Base-by-base conservation (phyloP, 441 rosid genomes). In the Omphalea diandra region DNA sequence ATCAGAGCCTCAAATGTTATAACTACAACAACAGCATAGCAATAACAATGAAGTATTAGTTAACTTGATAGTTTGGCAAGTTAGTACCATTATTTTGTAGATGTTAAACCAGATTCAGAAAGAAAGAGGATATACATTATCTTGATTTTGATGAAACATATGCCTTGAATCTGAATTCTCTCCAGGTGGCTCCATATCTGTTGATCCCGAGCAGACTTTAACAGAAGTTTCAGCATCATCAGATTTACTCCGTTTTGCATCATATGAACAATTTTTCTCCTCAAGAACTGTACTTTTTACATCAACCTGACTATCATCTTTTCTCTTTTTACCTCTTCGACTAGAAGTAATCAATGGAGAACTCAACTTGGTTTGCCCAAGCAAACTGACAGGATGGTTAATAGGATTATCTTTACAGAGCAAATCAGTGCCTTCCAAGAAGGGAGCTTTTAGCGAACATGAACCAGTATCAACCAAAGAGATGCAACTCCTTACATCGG, bases 261-360 rank as follows among this genome's bases (percentile, higher is more conserved):
- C 29, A 20, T 26, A 50, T 7, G 67, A 32, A 55, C 54, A 27
- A 63, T 26, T 10, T 24, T 72, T 71, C 46, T 71, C 76, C 66
- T 54, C 54, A 7, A 56, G 15, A 53, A 32, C 26, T 36, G 62
- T 22, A 58, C 68, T 65, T 29, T 35, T 66, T 41, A 27, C 62
- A 54, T 76, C 76, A 70, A 47, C 22, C 63, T 47, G 69, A 31
- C 64, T 69, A 36, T 41, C 36, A 10, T 62, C 67, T 44, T 71
- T 68, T 70, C 73, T 83, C 71, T 71, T 76, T 73, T 70, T 81
- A 62, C 49, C 52, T 67, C 81, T 72, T 58, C 86, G 75, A 75
- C 72, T 76, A 63, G 78, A 83, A 59, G 86, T 83, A 44, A 79
- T 79, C 58, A 78, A 67, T 18, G 78, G 75, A 63, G 63, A 46